phyloP scores from a whole-genome alignment of 78 protist species.

The Emiliania huxleyi region DNA sequence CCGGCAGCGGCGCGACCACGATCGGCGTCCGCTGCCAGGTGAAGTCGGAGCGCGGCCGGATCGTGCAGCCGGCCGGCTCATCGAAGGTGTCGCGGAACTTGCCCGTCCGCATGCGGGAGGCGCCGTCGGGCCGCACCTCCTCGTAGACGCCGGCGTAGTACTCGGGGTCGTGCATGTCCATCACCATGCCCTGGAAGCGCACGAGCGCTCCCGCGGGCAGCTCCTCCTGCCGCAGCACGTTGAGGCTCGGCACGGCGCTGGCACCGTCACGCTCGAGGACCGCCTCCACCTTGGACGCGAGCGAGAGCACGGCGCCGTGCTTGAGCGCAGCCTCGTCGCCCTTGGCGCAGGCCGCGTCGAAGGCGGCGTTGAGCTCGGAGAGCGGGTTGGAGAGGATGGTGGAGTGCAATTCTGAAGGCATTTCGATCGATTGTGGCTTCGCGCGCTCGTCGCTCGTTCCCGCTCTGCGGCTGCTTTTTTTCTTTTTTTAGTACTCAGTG shows the following conservation, averaged over 20 bases:
- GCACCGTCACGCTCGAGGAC: neutral
- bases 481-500: too few species aligned
- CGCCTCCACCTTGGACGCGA: neutral
- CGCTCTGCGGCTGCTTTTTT: too few species aligned
- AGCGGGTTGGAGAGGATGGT: neutral
- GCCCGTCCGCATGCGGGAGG: neutral
- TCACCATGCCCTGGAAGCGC: neutral
- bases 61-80: neutral
- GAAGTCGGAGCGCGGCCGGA: neutral
- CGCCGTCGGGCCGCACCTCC: neutral
- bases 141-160: neutral
- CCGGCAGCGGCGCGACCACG: neutral
- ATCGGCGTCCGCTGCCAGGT: neutral
- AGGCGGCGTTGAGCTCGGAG: neutral
- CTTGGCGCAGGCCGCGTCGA: neutral
- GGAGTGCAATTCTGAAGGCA: too few species aligned
- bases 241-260: neutral
- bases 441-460: too few species aligned
- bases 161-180: constrained; percentile 1
- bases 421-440: too few species aligned
- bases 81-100: neutral
- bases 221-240: neutral
- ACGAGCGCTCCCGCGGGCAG: neutral
- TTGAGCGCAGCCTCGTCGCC: neutral
- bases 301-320: neutral